Evolutionary conservation across 768 basidiomycete genomes (phyloP).

Genomic region (Russula olivacea): DNA sequence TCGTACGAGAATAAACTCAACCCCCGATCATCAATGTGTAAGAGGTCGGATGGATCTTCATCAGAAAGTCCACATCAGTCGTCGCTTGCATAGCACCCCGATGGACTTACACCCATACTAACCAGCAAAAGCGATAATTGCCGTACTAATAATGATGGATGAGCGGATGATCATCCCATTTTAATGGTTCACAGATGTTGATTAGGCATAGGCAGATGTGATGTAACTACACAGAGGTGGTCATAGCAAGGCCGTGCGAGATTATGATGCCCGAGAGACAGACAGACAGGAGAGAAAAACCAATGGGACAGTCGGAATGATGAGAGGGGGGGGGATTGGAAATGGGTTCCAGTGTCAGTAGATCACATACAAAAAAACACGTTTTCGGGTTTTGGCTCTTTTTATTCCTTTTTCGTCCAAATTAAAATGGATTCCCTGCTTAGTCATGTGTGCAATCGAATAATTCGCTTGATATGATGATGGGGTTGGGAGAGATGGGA

Average conservation of each 20-base stretch:
- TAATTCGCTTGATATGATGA: too few species aligned
- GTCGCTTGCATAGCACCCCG: constrained; percentile 8
- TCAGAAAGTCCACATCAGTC: constrained; percentile 15
- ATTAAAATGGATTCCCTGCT: neutral
- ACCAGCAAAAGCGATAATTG: constrained; percentile 2
- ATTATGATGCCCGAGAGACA: too few species aligned
- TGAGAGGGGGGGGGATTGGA: neutral
- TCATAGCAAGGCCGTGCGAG: too few species aligned
- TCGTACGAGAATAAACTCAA: neutral
- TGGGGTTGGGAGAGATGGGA: too few species aligned
- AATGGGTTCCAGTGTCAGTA: too few species aligned
- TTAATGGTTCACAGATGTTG: neutral
- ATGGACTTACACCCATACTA: neutral
- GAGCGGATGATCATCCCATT: neutral
- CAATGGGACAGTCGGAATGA: too few species aligned
- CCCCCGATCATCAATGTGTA: constrained; percentile 8
- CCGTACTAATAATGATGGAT: neutral
- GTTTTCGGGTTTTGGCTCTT: constrained; percentile 11
- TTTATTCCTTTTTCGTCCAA: constrained; percentile 14
- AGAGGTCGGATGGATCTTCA: neutral
- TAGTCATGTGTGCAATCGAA: neutral
- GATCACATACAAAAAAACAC: neutral
- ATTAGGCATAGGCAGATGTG: too few species aligned
- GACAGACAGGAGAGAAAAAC: neutral
- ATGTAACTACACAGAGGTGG: too few species aligned